phyloP scores from a whole-genome alignment of 2,329 filamentous ascomycete genomes.

The Magnaporthales sp. region DNA sequence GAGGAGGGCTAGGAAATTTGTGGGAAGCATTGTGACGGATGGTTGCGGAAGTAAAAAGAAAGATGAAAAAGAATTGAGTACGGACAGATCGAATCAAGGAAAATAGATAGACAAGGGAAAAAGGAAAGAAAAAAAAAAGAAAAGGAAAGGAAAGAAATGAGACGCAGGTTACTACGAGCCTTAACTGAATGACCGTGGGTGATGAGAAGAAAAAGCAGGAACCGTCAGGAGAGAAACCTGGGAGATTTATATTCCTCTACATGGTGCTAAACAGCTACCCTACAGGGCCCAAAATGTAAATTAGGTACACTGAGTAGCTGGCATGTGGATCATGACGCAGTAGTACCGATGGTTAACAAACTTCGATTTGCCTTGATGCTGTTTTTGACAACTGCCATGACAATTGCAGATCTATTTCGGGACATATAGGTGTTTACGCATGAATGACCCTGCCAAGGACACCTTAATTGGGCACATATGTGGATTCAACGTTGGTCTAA shows the following conservation, averaged over 20 bases:
- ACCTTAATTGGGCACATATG: neutral
- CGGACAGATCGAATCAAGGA: neutral
- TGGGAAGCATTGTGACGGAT: neutral
- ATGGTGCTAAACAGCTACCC: neutral
- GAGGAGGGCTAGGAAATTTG: neutral
- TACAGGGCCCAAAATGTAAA: neutral
- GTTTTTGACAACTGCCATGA: neutral
- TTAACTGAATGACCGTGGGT: neutral
- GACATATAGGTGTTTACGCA: neutral
- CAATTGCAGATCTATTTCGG: neutral
- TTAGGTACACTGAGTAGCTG: neutral
- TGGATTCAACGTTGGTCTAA: neutral
- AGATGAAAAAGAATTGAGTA: neutral
- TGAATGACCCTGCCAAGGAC: neutral
- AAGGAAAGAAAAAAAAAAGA: neutral
- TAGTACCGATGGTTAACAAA: neutral
- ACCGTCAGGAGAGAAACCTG: neutral
- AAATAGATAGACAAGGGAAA: neutral
- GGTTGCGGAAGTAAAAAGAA: neutral
- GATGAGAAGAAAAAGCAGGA: neutral
- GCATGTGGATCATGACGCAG: neutral
- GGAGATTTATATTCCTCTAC: neutral
- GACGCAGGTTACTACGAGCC: neutral
- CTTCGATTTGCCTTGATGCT: neutral
- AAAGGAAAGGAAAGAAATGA: neutral